phyloP scores from a whole-genome alignment of 2,329 filamentous ascomycete species.

The Ophiostoma triangulosporum region DNA sequence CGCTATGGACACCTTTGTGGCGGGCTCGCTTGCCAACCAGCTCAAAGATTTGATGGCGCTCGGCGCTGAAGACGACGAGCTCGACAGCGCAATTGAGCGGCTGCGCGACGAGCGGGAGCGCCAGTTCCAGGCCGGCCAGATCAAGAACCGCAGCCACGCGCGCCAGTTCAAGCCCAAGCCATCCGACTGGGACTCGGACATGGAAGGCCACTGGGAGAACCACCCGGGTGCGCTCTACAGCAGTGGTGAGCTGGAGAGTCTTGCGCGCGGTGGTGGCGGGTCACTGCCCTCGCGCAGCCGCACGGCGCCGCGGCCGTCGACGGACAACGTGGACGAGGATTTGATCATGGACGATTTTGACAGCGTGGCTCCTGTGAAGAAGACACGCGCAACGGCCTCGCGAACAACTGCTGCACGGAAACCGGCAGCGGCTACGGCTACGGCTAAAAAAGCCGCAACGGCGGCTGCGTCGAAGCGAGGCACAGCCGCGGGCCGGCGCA shows the following conservation, averaged over 20 bases:
- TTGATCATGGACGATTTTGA: slow-evolving; percentile 39
- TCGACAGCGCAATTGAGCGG: slow-evolving; percentile 64
- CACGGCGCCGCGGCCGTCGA: background rate
- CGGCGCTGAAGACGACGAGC: slow-evolving; percentile 54
- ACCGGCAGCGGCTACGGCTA: slow-evolving; percentile 4
- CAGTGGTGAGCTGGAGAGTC: background rate
- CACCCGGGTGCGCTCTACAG: slow-evolving; percentile 51
- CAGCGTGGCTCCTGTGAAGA: slow-evolving; percentile 28
- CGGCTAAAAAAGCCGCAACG: slow-evolving; percentile 17
- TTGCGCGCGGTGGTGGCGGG: background rate
- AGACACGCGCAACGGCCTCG: background rate
- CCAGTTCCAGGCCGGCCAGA: slow-evolving; percentile 53
- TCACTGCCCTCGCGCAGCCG: background rate
- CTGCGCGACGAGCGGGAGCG: slow-evolving; percentile 59
- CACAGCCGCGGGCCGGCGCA: slow-evolving; percentile 27
- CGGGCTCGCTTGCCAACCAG: slow-evolving; percentile 55
- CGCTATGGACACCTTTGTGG: slow-evolving; percentile 72
- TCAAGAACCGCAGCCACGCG: slow-evolving; percentile 25
- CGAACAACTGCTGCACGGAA: slow-evolving; percentile 13
- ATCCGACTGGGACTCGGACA: slow-evolving; percentile 73
- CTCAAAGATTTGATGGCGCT: slow-evolving; percentile 56
- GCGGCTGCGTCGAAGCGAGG: slow-evolving; percentile 27
- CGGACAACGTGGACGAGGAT: slow-evolving; percentile 30
- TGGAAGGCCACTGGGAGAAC: slow-evolving; percentile 76
- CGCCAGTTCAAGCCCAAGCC: slow-evolving; percentile 61